Conservation (phyloP, 2,329 filamentous ascomycete species). For the Colletotrichum spinosum region DNA sequence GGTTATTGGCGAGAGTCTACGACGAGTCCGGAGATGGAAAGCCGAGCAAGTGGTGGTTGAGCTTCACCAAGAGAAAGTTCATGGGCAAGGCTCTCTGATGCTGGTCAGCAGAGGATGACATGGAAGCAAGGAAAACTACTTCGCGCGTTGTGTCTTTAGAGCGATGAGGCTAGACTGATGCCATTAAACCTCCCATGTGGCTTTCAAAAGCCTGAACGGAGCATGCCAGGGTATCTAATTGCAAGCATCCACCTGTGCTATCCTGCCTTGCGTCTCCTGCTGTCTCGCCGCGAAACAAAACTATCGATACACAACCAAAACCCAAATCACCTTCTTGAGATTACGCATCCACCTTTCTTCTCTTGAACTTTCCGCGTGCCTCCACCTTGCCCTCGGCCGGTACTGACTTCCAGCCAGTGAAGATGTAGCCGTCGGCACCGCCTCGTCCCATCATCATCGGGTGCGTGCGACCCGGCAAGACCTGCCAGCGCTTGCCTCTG, state of each 20-base stretch:
- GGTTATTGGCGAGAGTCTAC: slow-evolving; percentile 89
- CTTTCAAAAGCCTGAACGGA: slow-evolving; percentile 10
- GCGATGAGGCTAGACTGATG: slow-evolving; percentile 29
- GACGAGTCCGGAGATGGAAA: slow-evolving; percentile 78
- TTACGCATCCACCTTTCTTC: slow-evolving; percentile 67
- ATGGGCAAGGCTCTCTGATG: slow-evolving; percentile 91
- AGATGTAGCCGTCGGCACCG: slow-evolving; percentile 90
- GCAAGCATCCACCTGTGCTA: slow-evolving; percentile 15
- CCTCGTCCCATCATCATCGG: slow-evolving; percentile 92
- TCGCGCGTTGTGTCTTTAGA: slow-evolving; percentile 27
- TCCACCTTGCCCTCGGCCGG: slow-evolving; percentile 84
- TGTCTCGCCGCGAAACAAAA: not conserved
- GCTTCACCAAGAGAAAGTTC: slow-evolving; percentile 99
- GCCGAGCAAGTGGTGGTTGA: slow-evolving; percentile 93
- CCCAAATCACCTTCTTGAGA: not conserved
- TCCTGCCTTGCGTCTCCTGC: not conserved
- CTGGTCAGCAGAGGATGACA: not conserved
- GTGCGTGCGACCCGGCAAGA: slow-evolving; percentile 90
- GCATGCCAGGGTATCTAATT: slow-evolving; percentile 31
- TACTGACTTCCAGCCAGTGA: slow-evolving; percentile 84
- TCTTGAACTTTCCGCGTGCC: slow-evolving; percentile 83
- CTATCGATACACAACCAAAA: not conserved
- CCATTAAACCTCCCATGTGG: slow-evolving; percentile 24
- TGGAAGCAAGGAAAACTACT: not conserved
- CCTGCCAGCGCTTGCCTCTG: slow-evolving; percentile 85